These are phyloP conservation scores for Phytophthora chlamydospora DNA, from an alignment of 352 stramenopile genomes.

Conservation along the genomic window DNA sequence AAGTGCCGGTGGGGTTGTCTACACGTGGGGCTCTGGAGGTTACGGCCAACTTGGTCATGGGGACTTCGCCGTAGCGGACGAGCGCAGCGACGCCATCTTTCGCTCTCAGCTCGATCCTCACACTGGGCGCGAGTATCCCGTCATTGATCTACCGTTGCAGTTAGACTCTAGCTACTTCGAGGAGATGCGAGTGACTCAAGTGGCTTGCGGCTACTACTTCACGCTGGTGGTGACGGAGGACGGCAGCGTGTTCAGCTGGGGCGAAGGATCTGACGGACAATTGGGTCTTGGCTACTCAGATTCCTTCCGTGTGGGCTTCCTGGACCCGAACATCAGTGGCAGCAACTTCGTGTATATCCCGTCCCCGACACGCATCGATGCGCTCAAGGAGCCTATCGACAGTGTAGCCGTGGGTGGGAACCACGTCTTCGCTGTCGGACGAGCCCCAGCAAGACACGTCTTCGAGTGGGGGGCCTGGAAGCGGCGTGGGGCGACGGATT, in stretches of 20 bases:
- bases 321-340: conserved; percentile 71
- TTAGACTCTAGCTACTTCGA: conserved; percentile 77
- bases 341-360: conserved; percentile 82
- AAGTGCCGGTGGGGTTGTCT: conserved; percentile 59
- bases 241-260: conserved; percentile 73
- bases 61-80: conserved; percentile 44
- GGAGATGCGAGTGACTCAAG: conserved; percentile 69
- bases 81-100: conserved; percentile 59
- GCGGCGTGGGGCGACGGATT: conserved; percentile 44
- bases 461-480: conserved; percentile 80
- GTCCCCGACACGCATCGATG: conserved; percentile 60
- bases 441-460: conserved; percentile 37
- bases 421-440: conserved; percentile 66
- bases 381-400: conserved; percentile 62
- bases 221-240: conserved; percentile 74
- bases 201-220: conserved; percentile 83
- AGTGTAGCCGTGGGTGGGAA: conserved; percentile 68
- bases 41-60: conserved; percentile 81
- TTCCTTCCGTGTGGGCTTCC: conserved; percentile 67
- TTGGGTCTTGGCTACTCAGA: conserved; percentile 70
- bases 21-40: conserved; percentile 72
- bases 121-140: conserved; percentile 66
- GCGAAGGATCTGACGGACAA: conserved; percentile 77
- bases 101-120: conserved; percentile 72
- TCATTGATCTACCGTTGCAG: conserved; percentile 71